Conservation (phyloP, 768 basidiomycete genomes). For the Psilocybe tampanensis region DNA sequence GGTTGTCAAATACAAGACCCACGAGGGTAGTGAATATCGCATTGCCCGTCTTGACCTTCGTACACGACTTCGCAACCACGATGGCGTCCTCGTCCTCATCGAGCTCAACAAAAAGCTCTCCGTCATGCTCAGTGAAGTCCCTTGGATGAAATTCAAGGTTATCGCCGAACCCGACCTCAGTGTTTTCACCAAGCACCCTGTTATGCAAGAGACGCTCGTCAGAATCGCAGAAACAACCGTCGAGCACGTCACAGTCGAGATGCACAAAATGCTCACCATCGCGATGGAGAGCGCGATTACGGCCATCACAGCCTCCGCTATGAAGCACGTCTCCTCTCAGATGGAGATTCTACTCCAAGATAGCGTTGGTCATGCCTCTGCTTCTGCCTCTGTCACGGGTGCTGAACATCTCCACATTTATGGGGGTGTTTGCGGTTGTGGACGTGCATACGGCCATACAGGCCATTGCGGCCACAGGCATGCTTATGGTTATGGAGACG, state of each 20-base stretch:
- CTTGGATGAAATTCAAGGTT: slow-evolving; percentile 31
- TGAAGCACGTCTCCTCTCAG: slow-evolving; percentile 18
- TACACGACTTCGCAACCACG: slow-evolving; percentile 15
- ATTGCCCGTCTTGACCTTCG: slow-evolving; percentile 18
- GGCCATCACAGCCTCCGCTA: slow-evolving; percentile 19
- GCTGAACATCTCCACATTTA: slow-evolving; percentile 18
- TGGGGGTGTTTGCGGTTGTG: slow-evolving; percentile 3
- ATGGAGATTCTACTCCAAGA: slow-evolving; percentile 16
- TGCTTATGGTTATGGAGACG: slow-evolving; percentile 1
- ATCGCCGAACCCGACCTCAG: slow-evolving; percentile 26
- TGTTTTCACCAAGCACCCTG: slow-evolving; percentile 21
- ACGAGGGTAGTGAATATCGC: slow-evolving; percentile 11
- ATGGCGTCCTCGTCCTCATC: slow-evolving; percentile 18
- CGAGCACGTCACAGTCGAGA: slow-evolving; percentile 18
- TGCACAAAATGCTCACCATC: slow-evolving; percentile 21
- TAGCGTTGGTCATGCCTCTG: slow-evolving; percentile 13
- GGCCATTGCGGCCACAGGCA: background rate
- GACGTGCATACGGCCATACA: background rate
- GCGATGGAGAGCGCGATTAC: slow-evolving; percentile 22
- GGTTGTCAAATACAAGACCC: slow-evolving; percentile 14
- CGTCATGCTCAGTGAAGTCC: slow-evolving; percentile 26
- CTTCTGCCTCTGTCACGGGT: slow-evolving; percentile 20
- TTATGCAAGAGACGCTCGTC: slow-evolving; percentile 21
- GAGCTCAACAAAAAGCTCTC: slow-evolving; percentile 23
- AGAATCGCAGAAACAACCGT: slow-evolving; percentile 23